Base-by-base conservation (phyloP, 306 rosid genomes). In the Fragaria ananassa region DNA sequence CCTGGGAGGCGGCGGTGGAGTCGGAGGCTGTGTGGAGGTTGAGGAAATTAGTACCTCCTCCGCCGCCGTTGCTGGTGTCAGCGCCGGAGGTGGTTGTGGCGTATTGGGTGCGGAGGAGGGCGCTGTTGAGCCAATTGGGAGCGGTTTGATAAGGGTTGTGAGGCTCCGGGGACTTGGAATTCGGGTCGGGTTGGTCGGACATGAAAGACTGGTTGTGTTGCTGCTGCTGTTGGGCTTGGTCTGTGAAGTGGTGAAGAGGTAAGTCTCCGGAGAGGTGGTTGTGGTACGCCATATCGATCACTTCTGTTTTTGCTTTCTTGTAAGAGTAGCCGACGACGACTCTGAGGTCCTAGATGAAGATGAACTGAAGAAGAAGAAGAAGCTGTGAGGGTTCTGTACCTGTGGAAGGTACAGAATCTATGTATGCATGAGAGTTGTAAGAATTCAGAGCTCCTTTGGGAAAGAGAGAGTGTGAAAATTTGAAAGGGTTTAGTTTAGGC, bases 101-200 rank as follows among this genome's bases (percentile, higher is more conserved):
- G 74, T 88, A 93, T 29, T 81, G 88, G 61, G 86, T 75, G 17
- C 93, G 99, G 5, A 95, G 92, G 14, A 95, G 97, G 10, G 99
- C 99, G 98, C 66, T 88, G 89, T 92, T 92, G 77, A 95, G 99
- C 99, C 99, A 95, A 80, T 87, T 95, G 31, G 99, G 99, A 4
- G 97, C 88, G n/a, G 91, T 47, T 34, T 87, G 96, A 11, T 83
- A 83, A 0, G 89, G 82, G 29, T 86, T 84, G 47, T 87, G 88
- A 66, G 68, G 89, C 49, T 80, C 81, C 5, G 53, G 3, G 61
- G 74, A 15, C 81, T 88, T 83, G 70, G 91, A 54, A 54, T 45
- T 68, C 45, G 89, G 89, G 89, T 83, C 85, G 8, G 87, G 72
- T 13, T 83, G 89, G 82, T 83, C 85, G 6, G 86, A 78, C 2